Evolutionary conservation across 2,329 filamentous ascomycete genomes (phyloP).

Genomic region (Fusarium anguioides): DNA sequence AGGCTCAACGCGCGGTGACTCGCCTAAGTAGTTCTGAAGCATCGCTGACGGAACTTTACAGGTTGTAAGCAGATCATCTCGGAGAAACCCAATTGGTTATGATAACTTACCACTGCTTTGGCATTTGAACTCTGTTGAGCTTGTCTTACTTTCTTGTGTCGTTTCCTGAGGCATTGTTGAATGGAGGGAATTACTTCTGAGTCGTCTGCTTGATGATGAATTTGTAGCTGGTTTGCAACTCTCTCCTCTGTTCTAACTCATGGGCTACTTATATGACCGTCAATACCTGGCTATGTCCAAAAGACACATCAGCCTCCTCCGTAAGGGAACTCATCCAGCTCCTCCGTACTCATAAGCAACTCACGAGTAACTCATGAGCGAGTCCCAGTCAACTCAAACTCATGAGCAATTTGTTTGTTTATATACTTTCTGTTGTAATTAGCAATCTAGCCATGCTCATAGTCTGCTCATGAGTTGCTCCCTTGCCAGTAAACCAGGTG

Average conservation of each 20-base stretch:
- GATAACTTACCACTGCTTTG: neutral
- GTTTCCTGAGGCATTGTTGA: neutral
- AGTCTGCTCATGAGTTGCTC: too few species aligned
- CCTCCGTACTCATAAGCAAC: neutral
- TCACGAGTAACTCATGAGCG: neutral
- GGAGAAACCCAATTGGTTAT: rapidly evolving
- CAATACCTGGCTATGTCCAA: too few species aligned
- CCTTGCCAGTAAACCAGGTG: too few species aligned
- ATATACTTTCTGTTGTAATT: neutral
- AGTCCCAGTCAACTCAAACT: neutral
- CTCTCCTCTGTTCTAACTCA: rapidly evolving
- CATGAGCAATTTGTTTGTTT: neutral
- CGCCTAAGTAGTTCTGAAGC: neutral
- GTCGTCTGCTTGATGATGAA: too few species aligned
- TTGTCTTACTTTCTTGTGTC: neutral
- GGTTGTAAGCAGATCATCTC: rapidly evolving
- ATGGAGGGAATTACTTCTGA: neutral
- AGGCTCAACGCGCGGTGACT: neutral
- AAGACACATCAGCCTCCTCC: too few species aligned
- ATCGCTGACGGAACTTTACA: neutral
- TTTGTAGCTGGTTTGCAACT: rapidly evolving
- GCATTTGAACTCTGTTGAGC: too few species aligned
- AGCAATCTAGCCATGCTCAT: rapidly evolving
- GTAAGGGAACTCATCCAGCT: too few species aligned
- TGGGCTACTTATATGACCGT: neutral